phyloP scores from a whole-genome alignment of 768 basidiomycete genomes.

The Asterophora parasitica region DNA sequence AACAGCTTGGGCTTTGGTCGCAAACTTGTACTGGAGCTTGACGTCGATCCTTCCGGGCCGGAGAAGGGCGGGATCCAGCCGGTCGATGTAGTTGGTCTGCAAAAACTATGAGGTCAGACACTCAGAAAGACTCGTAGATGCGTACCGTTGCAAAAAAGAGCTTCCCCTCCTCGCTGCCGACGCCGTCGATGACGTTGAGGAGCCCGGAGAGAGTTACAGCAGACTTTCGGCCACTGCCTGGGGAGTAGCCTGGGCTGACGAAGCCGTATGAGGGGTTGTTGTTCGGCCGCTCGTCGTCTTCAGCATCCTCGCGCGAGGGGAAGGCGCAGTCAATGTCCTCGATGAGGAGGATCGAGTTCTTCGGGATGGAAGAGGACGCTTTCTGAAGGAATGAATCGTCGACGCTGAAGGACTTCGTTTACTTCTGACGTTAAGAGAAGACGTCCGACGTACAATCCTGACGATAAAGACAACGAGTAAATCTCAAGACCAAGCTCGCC shows the following conservation, averaged over 20 bases:
- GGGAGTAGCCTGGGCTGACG: constrained; percentile 1
- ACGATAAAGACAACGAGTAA: constrained; percentile 54
- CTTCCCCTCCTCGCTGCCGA: constrained; percentile 58
- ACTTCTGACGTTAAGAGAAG: background rate
- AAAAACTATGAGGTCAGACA: background rate
- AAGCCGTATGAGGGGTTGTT: constrained; percentile 5
- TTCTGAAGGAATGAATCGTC: constrained; percentile 46
- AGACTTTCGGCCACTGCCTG: constrained; percentile 16
- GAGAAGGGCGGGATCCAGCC: constrained; percentile 50
- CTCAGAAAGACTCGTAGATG: background rate
- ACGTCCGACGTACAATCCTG: constrained; percentile 34
- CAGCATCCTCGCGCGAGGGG: constrained; percentile 39
- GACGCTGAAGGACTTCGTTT: constrained; percentile 28
- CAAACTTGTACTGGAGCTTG: constrained; percentile 46
- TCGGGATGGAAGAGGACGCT: constrained; percentile 42
- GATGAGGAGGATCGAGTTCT: constrained; percentile 49
- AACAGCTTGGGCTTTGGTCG: constrained; percentile 40
- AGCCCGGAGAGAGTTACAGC: constrained; percentile 50
- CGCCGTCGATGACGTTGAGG: constrained; percentile 56
- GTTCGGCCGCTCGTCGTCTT: constrained; percentile 16
- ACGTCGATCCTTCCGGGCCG: constrained; percentile 56
- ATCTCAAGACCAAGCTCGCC: constrained; percentile 82
- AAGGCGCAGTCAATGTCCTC: constrained; percentile 64
- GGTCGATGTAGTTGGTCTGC: constrained; percentile 52
- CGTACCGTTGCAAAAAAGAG: constrained; percentile 56